phyloP scores from a whole-genome alignment of 2,329 filamentous ascomycete species.

The Myotisia sp. region DNA sequence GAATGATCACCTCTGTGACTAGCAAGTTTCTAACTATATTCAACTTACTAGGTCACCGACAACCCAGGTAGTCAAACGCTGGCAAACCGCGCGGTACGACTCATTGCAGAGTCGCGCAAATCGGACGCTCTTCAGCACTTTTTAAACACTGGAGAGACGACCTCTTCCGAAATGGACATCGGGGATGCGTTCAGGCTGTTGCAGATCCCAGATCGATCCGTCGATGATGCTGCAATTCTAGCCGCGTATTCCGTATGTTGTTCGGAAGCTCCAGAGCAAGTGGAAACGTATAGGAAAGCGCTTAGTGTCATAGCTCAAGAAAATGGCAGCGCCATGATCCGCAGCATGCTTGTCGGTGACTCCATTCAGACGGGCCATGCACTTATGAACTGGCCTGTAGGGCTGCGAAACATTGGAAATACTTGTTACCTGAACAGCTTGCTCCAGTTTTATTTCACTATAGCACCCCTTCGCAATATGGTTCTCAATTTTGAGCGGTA shows the following conservation, averaged over 20 bases:
- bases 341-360: constrained; percentile 21
- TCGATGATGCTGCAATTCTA: constrained; percentile 38
- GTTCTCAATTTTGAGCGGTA: constrained; percentile 61
- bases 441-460: constrained; percentile 85
- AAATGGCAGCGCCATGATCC: constrained; percentile 26
- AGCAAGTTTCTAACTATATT: not conserved
- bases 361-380: constrained; percentile 20
- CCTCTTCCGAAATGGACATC: constrained; percentile 40
- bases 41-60: constrained; percentile 35
- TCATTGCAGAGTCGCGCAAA: constrained; percentile 46
- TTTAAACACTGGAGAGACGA: constrained; percentile 38
- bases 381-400: constrained; percentile 55
- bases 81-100: constrained; percentile 40
- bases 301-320: constrained; percentile 34
- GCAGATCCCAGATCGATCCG: constrained; percentile 38
- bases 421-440: constrained; percentile 97
- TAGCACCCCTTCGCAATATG: constrained; percentile 66
- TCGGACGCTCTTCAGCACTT: constrained; percentile 41
- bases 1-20: not conserved
- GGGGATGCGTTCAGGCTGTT: constrained; percentile 40
- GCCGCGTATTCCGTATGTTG: constrained; percentile 35
- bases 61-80: constrained; percentile 36
- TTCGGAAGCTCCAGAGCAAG: constrained; percentile 33
- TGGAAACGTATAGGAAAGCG: constrained; percentile 33
- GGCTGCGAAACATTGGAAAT: constrained; percentile 85